Base-by-base conservation (phyloP, 2,329 filamentous ascomycete species). In the Ophiostoma piceae region DNA sequence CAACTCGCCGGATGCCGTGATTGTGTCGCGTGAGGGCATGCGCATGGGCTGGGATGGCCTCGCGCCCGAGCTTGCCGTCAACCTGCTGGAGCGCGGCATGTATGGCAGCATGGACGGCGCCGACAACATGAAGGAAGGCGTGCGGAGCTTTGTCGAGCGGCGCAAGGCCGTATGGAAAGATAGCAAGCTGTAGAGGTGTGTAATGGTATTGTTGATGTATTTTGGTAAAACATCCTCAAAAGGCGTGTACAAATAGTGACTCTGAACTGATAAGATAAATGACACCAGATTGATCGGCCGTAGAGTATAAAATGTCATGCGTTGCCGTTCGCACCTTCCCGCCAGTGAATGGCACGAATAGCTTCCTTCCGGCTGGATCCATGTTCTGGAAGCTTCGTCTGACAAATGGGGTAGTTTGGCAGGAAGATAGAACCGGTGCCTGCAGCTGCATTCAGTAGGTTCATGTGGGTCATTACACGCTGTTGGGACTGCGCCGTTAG, bases 121-220 rank as follows among this genome's bases (percentile, higher is more conserved):
- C 0, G 88, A 90, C 74, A 94, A 94, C 78, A 88, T 92, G 79
- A 85, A 84, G 69, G 91, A 94, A 79, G 92, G 91, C 0, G 82
- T 94, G 26, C 81, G 77, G 79, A 91, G 90, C 71, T 94, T 94
- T 81, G 88, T 91, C 22, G 90, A 93, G 83, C 92, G 88, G 83
- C 83, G 90, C 76, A 84, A 85, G 79, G 86, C 90, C 1, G 81
- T 81, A 51, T 94, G 90, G 90, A 85, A 82, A 75, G 81, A 87
- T 70, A 88, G 86, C 76, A 88, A 88, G 77, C 74, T 89, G 74
- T 89, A 78, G 79, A 57, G 26, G 32, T 41, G 16, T 35, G 1
- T 14, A 60, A 12, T 3, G 43, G 7, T 16, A 47, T 47, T 16
- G 5, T 26, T 26, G n/a, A 26, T 19, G 26, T 57, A n/a, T 26